phyloP scores from a whole-genome alignment of 2,329 filamentous ascomycete genomes.

The Pleochaeta shiraiana region DNA sequence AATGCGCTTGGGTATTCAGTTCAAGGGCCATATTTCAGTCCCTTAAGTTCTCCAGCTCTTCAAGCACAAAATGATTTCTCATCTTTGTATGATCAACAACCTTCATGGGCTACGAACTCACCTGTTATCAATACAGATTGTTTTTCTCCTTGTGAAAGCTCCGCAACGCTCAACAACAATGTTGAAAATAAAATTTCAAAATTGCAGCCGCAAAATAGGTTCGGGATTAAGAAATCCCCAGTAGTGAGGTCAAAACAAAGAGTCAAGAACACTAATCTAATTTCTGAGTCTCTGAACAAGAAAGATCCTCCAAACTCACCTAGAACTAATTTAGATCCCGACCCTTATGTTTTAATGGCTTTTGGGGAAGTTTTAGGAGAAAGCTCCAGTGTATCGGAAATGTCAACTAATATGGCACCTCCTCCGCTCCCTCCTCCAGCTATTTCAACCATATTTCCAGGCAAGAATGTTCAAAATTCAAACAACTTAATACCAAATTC shows the following conservation, averaged over 20 bases:
- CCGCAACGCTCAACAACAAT: constrained; percentile 11
- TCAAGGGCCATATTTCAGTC: constrained; percentile 59
- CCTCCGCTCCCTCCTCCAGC: constrained; percentile 43
- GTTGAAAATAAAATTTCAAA: constrained; percentile 6
- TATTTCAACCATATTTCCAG: constrained; percentile 44
- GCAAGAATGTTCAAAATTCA: constrained; percentile 33
- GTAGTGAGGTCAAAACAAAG: constrained; percentile 22
- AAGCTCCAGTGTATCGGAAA: constrained; percentile 41
- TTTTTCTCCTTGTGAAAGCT: constrained; percentile 13
- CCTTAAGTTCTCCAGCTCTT: constrained; percentile 58
- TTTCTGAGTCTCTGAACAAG: constrained; percentile 21
- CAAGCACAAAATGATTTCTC: constrained; percentile 43
- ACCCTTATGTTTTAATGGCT: constrained; percentile 11
- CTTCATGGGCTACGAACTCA: constrained; percentile 19
- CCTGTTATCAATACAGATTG: constrained; percentile 15
- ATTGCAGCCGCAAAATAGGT: constrained; percentile 11
- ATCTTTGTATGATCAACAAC: constrained; percentile 19
- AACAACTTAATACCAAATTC: constrained; percentile 19
- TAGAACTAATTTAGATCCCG: constrained; percentile 14
- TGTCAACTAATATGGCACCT: constrained; percentile 42
- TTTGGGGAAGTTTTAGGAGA: constrained; percentile 36
- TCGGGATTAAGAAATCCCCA: constrained; percentile 20
- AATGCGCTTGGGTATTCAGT: constrained; percentile 29
- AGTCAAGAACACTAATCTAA: constrained; percentile 24
- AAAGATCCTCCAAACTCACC: constrained; percentile 20